phyloP scores from a whole-genome alignment of 1,284 basidiomycete species.

The Rhodotorula sp. region DNA sequence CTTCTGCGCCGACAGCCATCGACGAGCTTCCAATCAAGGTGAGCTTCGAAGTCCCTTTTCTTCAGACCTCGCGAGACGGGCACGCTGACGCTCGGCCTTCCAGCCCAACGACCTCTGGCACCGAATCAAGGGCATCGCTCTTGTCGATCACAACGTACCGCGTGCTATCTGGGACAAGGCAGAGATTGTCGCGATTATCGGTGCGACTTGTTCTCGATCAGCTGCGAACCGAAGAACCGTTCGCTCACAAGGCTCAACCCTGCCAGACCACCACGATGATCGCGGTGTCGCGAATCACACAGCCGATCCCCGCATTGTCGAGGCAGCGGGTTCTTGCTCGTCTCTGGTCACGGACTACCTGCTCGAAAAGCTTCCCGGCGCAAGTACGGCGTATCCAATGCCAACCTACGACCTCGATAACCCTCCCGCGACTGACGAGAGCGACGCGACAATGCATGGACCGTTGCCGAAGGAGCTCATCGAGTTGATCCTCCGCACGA shows the following conservation, averaged over 20 bases:
- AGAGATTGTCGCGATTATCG: slow-evolving; percentile 2
- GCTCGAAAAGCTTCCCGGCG: slow-evolving; percentile 27
- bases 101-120: slow-evolving; percentile 44
- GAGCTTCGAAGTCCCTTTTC: not conserved
- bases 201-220: not conserved
- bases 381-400: slow-evolving; percentile 1
- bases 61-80: not conserved
- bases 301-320: slow-evolving; percentile 46
- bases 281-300: slow-evolving; percentile 42
- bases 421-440: not conserved
- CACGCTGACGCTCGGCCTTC: not conserved
- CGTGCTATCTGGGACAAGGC: slow-evolving; percentile 42
- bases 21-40: slow-evolving; percentile 49
- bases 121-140: slow-evolving; percentile 46
- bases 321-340: slow-evolving; percentile 45
- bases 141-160: slow-evolving; percentile 50
- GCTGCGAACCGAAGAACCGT: too few species aligned
- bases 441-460: not conserved
- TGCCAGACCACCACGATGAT: slow-evolving; percentile 47
- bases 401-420: not conserved
- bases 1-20: slow-evolving; percentile 22
- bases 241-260: slow-evolving; percentile 40
- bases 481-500: slow-evolving; percentile 40
- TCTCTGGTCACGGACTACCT: slow-evolving; percentile 45
- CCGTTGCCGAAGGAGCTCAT: slow-evolving; percentile 36